Conservation (phyloP, 768 basidiomycete species). For the Boletellus sp. region DNA sequence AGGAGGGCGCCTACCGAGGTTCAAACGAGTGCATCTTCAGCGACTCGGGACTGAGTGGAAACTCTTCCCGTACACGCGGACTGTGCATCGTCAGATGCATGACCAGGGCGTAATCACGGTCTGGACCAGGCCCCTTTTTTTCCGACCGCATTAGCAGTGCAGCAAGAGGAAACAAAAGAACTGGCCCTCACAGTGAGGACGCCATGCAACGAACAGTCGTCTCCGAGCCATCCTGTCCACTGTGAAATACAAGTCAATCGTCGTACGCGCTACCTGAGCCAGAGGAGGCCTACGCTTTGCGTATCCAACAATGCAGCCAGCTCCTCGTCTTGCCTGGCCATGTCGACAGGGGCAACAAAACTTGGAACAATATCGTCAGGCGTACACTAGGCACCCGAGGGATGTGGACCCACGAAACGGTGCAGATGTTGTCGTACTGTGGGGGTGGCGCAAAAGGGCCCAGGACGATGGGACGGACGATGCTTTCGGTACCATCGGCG, state of each 20-base stretch:
- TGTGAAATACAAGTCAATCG: neutral
- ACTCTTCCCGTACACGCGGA: neutral
- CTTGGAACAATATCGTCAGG: conserved; percentile 1
- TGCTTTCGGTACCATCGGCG: conserved; percentile 55
- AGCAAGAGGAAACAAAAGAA: no score
- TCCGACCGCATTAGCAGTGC: no score
- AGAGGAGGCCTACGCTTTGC: conserved; percentile 6
- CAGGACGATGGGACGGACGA: conserved; percentile 35
- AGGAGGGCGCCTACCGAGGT: conserved; percentile 12
- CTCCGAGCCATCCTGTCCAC: conserved; percentile 23
- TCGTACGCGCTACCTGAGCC: neutral
- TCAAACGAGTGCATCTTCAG: conserved; percentile 18
- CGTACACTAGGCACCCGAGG: neutral
- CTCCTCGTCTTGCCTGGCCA: conserved; percentile 17
- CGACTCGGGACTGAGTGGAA: conserved; percentile 11
- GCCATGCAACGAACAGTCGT: conserved; percentile 19
- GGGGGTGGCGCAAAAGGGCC: conserved; percentile 7
- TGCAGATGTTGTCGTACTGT: conserved; percentile 13
- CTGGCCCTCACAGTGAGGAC: conserved; percentile 15
- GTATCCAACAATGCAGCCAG: conserved; percentile 9
- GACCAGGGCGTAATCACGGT: conserved; percentile 14
- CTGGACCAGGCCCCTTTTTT: conserved; percentile 12
- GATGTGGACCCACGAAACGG: conserved; percentile 10
- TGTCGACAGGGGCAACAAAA: conserved; percentile 15
- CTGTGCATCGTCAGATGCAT: conserved; percentile 5